These are phyloP conservation scores for Huntiella decipiens DNA, from an alignment of 2,329 filamentous ascomycete genomes.

Conservation along the genomic window DNA sequence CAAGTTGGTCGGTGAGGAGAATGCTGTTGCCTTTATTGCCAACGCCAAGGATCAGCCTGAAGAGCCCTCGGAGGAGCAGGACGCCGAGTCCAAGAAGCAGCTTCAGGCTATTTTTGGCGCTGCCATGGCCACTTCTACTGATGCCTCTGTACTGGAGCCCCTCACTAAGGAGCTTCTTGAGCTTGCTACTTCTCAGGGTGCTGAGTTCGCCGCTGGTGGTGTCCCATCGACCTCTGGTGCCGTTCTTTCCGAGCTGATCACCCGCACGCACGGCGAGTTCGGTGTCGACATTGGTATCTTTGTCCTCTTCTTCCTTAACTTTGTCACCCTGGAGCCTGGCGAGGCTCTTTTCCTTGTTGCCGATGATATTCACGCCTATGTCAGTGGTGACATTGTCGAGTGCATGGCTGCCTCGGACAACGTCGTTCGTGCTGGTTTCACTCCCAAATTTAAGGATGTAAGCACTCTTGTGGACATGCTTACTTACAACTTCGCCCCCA, in stretches of 20 bases:
- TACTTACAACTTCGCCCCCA: slow-evolving; percentile 89
- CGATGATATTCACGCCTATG: slow-evolving; percentile 92
- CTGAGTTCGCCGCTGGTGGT: slow-evolving; percentile 56
- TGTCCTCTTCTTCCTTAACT: slow-evolving; percentile 94
- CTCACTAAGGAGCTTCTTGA: slow-evolving; percentile 41
- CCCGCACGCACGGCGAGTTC: slow-evolving; percentile 64
- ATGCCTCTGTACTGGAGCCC: slow-evolving; percentile 33
- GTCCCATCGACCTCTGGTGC: slow-evolving; percentile 47
- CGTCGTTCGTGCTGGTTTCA: slow-evolving; percentile 90
- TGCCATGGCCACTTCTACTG: slow-evolving; percentile 59
- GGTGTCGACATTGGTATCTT: slow-evolving; percentile 83
- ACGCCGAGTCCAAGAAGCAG: slow-evolving; percentile 48
- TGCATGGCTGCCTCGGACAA: slow-evolving; percentile 99
- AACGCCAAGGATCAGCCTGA: slow-evolving; percentile 24
- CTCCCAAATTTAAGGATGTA: slow-evolving; percentile 96
- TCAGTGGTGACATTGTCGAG: slow-evolving; percentile 88
- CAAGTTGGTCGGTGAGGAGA: slow-evolving; percentile 45
- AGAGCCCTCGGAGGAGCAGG: slow-evolving; percentile 27
- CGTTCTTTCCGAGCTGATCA: slow-evolving; percentile 57
- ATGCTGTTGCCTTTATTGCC: slow-evolving; percentile 34
- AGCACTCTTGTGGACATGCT: slow-evolving; percentile 74
- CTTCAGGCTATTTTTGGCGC: slow-evolving; percentile 57
- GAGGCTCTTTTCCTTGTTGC: slow-evolving; percentile 93
- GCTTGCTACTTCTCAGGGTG: slow-evolving; percentile 47
- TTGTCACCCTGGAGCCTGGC: slow-evolving; percentile 67